Conservation (phyloP, 2,329 filamentous ascomycete genomes). For the Knufia petricola region DNA sequence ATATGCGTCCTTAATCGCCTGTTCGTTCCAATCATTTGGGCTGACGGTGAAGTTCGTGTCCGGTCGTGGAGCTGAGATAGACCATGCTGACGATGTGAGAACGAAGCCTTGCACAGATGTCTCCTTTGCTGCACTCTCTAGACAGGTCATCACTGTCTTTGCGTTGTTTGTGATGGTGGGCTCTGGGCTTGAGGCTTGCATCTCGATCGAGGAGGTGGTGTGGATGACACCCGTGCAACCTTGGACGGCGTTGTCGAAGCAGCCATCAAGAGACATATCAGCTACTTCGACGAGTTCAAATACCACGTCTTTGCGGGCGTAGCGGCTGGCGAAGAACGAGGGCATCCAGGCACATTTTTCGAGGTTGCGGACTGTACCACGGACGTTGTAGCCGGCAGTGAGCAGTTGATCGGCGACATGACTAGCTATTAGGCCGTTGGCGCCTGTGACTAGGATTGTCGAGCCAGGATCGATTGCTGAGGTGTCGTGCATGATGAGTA, state of each 20-base stretch:
- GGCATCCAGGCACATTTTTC: slow-evolving; percentile 31
- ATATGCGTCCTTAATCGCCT: background rate
- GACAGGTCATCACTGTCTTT: background rate
- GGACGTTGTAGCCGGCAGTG: slow-evolving; percentile 35
- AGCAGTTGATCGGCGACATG: slow-evolving; percentile 30
- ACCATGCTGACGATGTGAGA: background rate
- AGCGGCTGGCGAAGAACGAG: slow-evolving; percentile 3
- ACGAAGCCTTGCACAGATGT: background rate
- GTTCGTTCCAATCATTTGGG: background rate
- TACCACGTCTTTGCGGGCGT: slow-evolving; percentile 26
- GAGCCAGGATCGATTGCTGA: background rate
- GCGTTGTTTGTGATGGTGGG: background rate
- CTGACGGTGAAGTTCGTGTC: background rate
- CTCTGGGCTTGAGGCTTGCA: background rate
- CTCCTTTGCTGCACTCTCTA: background rate
- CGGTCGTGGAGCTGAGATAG: background rate
- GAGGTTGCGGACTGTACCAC: slow-evolving; percentile 34
- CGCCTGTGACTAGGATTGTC: slow-evolving; percentile 30
- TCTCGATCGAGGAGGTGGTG: slow-evolving; percentile 15
- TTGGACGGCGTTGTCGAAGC: slow-evolving; percentile 30
- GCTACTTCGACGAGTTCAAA: slow-evolving; percentile 25
- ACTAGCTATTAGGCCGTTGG: slow-evolving; percentile 33
- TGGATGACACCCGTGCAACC: slow-evolving; percentile 22
- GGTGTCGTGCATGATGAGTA: too few species aligned
- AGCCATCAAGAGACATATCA: slow-evolving; percentile 28